Evolutionary conservation across 2,329 filamentous ascomycete genomes (phyloP), one percentile per base, ranked within the genome.

Genomic region (Cercospora janseana): DNA sequence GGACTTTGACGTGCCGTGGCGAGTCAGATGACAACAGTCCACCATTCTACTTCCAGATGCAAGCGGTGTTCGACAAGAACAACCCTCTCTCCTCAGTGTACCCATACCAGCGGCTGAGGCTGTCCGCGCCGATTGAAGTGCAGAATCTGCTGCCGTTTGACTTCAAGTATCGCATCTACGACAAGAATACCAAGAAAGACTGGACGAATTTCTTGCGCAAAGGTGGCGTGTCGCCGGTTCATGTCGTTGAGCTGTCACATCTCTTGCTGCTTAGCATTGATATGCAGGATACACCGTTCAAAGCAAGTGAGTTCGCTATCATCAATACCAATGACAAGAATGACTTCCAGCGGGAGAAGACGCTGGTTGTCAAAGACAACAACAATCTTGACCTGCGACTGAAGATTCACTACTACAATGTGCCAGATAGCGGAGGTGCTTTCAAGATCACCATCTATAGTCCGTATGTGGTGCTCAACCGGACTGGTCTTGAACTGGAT

Each of bases 151-250:
- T 98, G 28, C 93, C 93, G 0, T 97, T 93, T 66, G 93, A 98
- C 70, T 98, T 98, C 81, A 97, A 98, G 70, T 98, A 98, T 69
- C 84, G 92, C 48, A 97, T 98, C 48, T 98, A 97, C 65, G 93
- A 98, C 74, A 96, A 94, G 74, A 94, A 95, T 68, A 96, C 91
- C 0, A 94, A 92, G 76, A 95, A 94, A 67, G 93, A 98, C 67
- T 98, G 93, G 93, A 94, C 89, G 4, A 98, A 98, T 68, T 98
- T 98, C 72, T 74, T 98, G 38, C 83, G 93, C 50, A 97, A 96
- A 70, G 93, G 94, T 20, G 94, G 94, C 10, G 86, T 97, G 49
- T 98, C 93, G 67, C 94, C 94, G 0, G 91, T 98, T 0, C 93
- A 98, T 66, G 91, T 97, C 7, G 92, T 97, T 13, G 92, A 98